Evolutionary conservation across 331 rosid genomes (phyloP), one percentile per base, ranked within the genome.

Genomic region (Rhamnella rubrinervis): DNA sequence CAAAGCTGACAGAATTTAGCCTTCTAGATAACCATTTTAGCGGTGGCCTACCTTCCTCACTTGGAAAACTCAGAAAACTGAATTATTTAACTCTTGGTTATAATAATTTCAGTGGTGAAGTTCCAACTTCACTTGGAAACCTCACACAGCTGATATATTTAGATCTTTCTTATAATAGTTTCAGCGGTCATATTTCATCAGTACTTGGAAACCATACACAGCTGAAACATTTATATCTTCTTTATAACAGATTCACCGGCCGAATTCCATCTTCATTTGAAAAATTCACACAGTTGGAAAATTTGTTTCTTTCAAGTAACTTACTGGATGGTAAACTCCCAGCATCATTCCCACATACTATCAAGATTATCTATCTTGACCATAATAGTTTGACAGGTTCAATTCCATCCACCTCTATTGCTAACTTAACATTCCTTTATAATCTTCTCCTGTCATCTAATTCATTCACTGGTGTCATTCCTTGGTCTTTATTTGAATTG

Each of bases 281-380:
- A 26, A 26, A 26, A 2, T 3, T 26, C 2, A 6, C 46, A 40
- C 46, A 40, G 8, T 40, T 40, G 4, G 46, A 40, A 40, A 6
- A 1, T 19, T 64, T 31, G 12, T 5, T n/a, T 0, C 0, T 18
- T 64, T 44, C 19, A 1, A 0, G 0, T 2, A 40, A 40, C 11
- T 9, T 40, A 6, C 5, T 40, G 7, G 46, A 40, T 28, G 61
- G 61, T 4, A 0, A 25, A 25, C 11, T 57, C 38, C 61, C 10
- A 12, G 0, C 0, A 0, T 57, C 21, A 21, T 8, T 23, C 18
- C 3, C 39, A 4, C 25, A 57, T 35, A 31, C 8, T 0, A 57
- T 35, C 1, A 16, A 25, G 21, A 16, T 10, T 53, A 6, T 64
- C 31, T 37, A 21, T 6, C 56, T 66, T 7, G 25, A 20, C 16